phyloP scores from a whole-genome alignment of 1,139 yeast genomes.

The Diutina scorzettiae region DNA sequence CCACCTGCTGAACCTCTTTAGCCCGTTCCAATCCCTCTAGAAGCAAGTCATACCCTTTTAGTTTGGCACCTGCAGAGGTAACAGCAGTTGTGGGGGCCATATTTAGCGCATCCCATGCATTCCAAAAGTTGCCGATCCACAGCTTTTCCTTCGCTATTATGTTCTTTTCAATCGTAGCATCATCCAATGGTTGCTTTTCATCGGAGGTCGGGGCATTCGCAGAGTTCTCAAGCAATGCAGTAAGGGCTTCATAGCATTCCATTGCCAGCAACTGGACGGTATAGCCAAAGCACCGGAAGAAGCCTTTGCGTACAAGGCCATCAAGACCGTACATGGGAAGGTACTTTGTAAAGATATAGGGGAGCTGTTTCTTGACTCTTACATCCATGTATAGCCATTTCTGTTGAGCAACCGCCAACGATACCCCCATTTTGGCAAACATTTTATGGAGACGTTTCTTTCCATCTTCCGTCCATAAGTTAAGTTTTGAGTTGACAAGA shows the following conservation, averaged over 20 bases:
- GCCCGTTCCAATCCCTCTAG: constrained; percentile 70
- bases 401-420: constrained; percentile 79
- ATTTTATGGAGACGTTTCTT: constrained; percentile 74
- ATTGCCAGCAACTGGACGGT: constrained; percentile 83
- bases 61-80: constrained; percentile 14
- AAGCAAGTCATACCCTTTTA: constrained; percentile 45
- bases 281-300: constrained; percentile 74
- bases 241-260: constrained; percentile 82
- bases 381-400: constrained; percentile 89
- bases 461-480: constrained; percentile 89
- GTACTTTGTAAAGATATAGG: constrained; percentile 56
- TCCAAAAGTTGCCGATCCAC: constrained; percentile 90
- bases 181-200: neutral
- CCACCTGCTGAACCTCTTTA: constrained; percentile 68
- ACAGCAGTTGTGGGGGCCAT: constrained; percentile 22
- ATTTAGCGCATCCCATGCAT: constrained; percentile 81
- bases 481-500: constrained; percentile 77
- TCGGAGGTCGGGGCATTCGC: constrained; percentile 14
- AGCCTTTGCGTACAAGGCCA: constrained; percentile 77
- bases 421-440: constrained; percentile 94
- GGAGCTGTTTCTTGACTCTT: constrained; percentile 61
- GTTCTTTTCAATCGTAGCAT: constrained; percentile 20
- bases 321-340: constrained; percentile 71
- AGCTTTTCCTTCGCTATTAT: constrained; percentile 46
- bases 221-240: constrained; percentile 61